These are phyloP conservation scores for Pseudomicrostroma phylloplanum DNA, from an alignment of 1,284 basidiomycete species.

Conservation along the genomic window DNA sequence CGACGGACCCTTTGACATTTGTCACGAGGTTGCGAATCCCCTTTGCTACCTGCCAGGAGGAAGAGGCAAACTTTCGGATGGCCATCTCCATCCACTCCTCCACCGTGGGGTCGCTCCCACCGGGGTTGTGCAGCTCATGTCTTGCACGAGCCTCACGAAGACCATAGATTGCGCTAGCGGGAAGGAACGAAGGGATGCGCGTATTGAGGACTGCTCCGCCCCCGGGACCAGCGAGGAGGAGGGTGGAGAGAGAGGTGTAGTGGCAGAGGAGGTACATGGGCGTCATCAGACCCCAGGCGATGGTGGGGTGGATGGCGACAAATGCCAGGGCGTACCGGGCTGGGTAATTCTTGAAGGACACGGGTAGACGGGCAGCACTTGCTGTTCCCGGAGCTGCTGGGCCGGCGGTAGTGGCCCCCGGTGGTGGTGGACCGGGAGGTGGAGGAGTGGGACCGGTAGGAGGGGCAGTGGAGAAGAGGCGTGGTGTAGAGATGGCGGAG, in stretches of 20 bases:
- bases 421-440: not conserved
- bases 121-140: not conserved
- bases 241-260: not conserved
- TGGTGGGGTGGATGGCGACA: not conserved
- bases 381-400: too few species aligned
- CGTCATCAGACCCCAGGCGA: not conserved
- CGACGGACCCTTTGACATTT: not conserved
- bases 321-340: not conserved
- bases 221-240: not conserved
- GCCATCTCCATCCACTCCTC: constrained; percentile 2
- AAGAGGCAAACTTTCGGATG: not conserved
- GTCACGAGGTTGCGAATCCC: not conserved
- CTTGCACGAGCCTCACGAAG: not conserved
- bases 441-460: not conserved
- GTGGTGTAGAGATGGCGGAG: not conserved
- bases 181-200: not conserved
- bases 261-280: not conserved
- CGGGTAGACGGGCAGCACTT: not conserved
- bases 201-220: not conserved
- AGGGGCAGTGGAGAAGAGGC: constrained; percentile 4
- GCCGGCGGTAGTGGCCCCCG: not conserved
- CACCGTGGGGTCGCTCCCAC: not conserved
- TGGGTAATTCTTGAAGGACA: not conserved
- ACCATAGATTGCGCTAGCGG: not conserved
- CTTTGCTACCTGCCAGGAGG: constrained; percentile 1